Evolutionary conservation across 2,329 filamentous ascomycete genomes (phyloP).

Genomic region (Claviceps monticola): DNA sequence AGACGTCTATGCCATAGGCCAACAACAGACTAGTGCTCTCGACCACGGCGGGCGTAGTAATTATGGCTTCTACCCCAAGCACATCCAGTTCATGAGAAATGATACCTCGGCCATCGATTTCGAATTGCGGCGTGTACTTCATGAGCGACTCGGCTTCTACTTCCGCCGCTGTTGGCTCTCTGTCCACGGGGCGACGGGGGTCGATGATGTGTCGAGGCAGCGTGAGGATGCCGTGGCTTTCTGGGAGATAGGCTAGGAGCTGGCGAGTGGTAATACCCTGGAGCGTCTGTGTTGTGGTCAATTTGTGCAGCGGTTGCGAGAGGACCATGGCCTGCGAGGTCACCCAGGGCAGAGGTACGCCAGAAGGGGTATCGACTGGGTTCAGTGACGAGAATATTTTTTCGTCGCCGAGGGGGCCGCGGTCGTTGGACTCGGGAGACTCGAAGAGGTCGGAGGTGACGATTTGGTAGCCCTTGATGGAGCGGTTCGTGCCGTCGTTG

Average conservation of each 20-base stretch:
- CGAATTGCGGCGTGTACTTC: slow-evolving; percentile 61
- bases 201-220: slow-evolving; percentile 71
- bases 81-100: slow-evolving; percentile 76
- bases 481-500: slow-evolving; percentile 36
- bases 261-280: slow-evolving; percentile 84
- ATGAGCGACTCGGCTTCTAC: slow-evolving; percentile 65
- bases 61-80: slow-evolving; percentile 56
- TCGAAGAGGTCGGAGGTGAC: slow-evolving; percentile 84
- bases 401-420: slow-evolving; percentile 58
- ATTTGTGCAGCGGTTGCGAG: slow-evolving; percentile 60
- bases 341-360: slow-evolving; percentile 54
- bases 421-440: slow-evolving; percentile 68
- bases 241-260: slow-evolving; percentile 64
- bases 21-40: slow-evolving; percentile 89
- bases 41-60: slow-evolving; percentile 63
- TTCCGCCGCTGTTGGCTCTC: slow-evolving; percentile 69
- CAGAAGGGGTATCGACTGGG: slow-evolving; percentile 42
- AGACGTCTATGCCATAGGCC: slow-evolving; percentile 79
- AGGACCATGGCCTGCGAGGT: slow-evolving; percentile 72
- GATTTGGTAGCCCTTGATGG: slow-evolving; percentile 72
- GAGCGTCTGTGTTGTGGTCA: slow-evolving; percentile 75
- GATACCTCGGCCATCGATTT: slow-evolving; percentile 70
- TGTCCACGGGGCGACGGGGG: slow-evolving; percentile 70
- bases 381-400: slow-evolving; percentile 67
- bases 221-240: slow-evolving; percentile 59